Evolutionary conservation across 495 filamentous ascomycete genomes (phyloP).

Genomic region (Neurospora sublineolata): DNA sequence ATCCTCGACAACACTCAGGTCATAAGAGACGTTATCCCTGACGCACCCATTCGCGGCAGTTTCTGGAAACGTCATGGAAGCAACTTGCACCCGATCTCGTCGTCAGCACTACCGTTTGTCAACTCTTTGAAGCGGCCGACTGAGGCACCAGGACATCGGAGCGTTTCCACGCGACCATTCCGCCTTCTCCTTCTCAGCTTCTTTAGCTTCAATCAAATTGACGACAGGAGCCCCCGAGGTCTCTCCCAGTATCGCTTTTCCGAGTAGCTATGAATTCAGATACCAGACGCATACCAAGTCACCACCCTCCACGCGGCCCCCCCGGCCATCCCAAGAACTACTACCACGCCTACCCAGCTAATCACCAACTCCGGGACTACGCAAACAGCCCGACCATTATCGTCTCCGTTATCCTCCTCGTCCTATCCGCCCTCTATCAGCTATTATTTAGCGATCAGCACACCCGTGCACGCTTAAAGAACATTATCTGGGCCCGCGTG

Average conservation of each 20-base stretch:
- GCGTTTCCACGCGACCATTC: not conserved
- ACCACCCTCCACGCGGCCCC: constrained; percentile 14
- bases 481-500: constrained; percentile 50
- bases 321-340: constrained; percentile 7
- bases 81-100: not conserved
- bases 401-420: constrained; percentile 27
- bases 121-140: not conserved
- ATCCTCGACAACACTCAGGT: not conserved
- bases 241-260: not conserved
- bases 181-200: not conserved
- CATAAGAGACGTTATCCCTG: not conserved
- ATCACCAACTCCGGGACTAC: constrained; percentile 16
- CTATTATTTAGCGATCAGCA: constrained; percentile 1
- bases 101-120: not conserved
- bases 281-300: constrained; percentile 15
- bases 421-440: constrained; percentile 33
- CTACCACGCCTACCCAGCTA: constrained; percentile 12
- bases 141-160: not conserved
- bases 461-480: constrained; percentile 9
- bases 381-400: constrained; percentile 24
- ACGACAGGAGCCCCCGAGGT: not conserved
- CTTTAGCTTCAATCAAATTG: not conserved
- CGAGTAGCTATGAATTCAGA: constrained; percentile 16
- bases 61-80: not conserved
- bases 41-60: not conserved